phyloP scores from a whole-genome alignment of 177 flowering plant species.

The Vitis hybrid region DNA sequence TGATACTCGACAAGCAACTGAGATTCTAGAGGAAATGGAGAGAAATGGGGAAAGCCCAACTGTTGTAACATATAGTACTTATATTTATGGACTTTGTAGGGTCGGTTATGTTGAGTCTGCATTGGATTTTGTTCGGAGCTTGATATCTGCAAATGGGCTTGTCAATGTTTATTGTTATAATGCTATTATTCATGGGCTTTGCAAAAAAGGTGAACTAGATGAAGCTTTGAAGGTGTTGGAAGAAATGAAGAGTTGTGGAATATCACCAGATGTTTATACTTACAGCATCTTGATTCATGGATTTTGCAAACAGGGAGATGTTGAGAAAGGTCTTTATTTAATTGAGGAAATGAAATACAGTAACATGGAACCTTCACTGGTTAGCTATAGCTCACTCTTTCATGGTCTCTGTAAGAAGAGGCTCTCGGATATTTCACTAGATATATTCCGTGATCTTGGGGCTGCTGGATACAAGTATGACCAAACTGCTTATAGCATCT shows the following conservation, averaged over 20 bases:
- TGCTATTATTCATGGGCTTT: slow-evolving; percentile 55
- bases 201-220: slow-evolving; percentile 34
- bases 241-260: slow-evolving; percentile 51
- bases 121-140: slow-evolving; percentile 22
- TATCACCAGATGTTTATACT: slow-evolving; percentile 55
- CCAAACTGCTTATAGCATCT: slow-evolving; percentile 29
- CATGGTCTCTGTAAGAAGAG: slow-evolving; percentile 40
- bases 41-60: slow-evolving; percentile 37
- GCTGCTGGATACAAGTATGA: slow-evolving; percentile 43
- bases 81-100: slow-evolving; percentile 54
- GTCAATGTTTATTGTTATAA: slow-evolving; percentile 53
- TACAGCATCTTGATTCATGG: slow-evolving; percentile 61
- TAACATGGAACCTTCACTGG: slow-evolving; percentile 40
- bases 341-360: slow-evolving; percentile 39
- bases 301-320: slow-evolving; percentile 48
- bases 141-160: slow-evolving; percentile 28
- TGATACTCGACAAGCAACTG: slow-evolving; percentile 36
- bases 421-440: slow-evolving; percentile 30
- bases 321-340: slow-evolving; percentile 30
- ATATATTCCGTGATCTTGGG: slow-evolving; percentile 28
- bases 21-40: slow-evolving; percentile 47
- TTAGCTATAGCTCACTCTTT: slow-evolving; percentile 43
- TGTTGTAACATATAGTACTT: slow-evolving; percentile 55
- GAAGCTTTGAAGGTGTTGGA: slow-evolving; percentile 47
- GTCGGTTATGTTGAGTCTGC: slow-evolving; percentile 46